A percentile compares a stretch with the other conserved stretches of the same genome.
Conservation (phyloP, 2,329 filamentous ascomycete species). For the Grosmannia penicillata region DNA sequence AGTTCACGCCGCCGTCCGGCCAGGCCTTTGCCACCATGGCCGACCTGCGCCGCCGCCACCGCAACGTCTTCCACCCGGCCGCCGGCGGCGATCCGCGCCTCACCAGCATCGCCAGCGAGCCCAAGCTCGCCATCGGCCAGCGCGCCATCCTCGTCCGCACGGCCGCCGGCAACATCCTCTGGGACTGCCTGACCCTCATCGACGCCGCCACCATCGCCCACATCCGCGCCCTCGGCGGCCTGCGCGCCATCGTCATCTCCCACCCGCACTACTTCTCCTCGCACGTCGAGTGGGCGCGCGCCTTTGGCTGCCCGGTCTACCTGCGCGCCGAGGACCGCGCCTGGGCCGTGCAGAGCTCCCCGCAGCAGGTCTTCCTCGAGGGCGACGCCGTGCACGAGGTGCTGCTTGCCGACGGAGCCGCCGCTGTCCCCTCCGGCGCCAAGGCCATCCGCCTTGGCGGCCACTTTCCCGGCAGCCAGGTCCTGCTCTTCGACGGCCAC, state of each 20-base stretch:
- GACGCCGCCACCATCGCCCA: conserved; percentile 45
- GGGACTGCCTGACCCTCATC: conserved; percentile 62
- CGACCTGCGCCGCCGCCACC: conserved; percentile 26
- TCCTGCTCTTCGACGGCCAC: conserved; percentile 44
- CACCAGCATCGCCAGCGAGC: conserved; percentile 31
- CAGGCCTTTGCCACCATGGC: conserved; percentile 52
- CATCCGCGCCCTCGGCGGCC: conserved; percentile 46
- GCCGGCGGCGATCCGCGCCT: conserved; percentile 24
- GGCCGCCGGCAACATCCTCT: conserved; percentile 55
- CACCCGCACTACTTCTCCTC: conserved; percentile 77
- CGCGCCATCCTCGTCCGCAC: conserved; percentile 56
- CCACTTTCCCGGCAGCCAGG: conserved; percentile 63
- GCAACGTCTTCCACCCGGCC: conserved; percentile 38
- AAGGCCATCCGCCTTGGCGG: conserved; percentile 58
- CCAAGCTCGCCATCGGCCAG: conserved; percentile 60
- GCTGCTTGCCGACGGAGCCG: background rate
- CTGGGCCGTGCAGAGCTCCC: conserved; percentile 43
- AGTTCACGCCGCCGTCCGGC: conserved; percentile 49
- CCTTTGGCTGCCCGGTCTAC: conserved; percentile 58
- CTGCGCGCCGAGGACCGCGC: conserved; percentile 46
- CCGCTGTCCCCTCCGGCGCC: conserved; percentile 21
- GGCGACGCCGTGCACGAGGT: conserved; percentile 24
- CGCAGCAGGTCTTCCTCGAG: conserved; percentile 31
- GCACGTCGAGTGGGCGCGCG: conserved; percentile 56
- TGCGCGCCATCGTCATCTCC: conserved; percentile 59